These are phyloP conservation scores for Mallotus japonicus DNA, from an alignment of 441 rosid species.

Conservation along the genomic window DNA sequence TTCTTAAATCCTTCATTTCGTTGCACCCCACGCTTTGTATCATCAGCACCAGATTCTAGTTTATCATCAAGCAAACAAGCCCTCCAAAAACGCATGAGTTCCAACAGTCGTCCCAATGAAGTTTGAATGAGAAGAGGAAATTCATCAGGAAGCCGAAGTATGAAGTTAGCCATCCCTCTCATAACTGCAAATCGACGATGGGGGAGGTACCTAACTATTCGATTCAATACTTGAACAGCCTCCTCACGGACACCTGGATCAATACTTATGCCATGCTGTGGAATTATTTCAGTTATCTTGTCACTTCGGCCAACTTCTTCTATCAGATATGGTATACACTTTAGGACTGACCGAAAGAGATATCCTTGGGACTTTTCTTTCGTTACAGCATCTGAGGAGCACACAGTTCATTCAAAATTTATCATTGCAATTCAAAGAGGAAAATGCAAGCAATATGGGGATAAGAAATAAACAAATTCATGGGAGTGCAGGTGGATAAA, in stretches of 20 bases:
- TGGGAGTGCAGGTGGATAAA: neutral
- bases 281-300: slow-evolving; percentile 97
- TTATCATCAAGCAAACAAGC: slow-evolving; percentile 84
- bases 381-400: slow-evolving; percentile 80
- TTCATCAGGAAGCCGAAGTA: slow-evolving; percentile 92
- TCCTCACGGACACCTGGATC: slow-evolving; percentile 99
- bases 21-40: slow-evolving; percentile 46
- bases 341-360: slow-evolving; percentile 90
- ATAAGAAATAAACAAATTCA: slow-evolving; percentile 4
- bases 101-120: slow-evolving; percentile 88
- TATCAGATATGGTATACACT: slow-evolving; percentile 94
- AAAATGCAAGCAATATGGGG: slow-evolving; percentile 4
- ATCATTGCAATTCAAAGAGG: slow-evolving; percentile 20
- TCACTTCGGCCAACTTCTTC: slow-evolving; percentile 99
- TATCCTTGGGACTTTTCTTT: slow-evolving; percentile 98
- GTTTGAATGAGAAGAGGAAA: slow-evolving; percentile 99
- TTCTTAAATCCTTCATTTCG: slow-evolving; percentile 67
- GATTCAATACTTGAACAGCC: slow-evolving; percentile 95
- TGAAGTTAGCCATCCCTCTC: slow-evolving; percentile 99
- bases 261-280: slow-evolving; percentile 97
- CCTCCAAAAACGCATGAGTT: slow-evolving; percentile 99
- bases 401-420: slow-evolving; percentile 23
- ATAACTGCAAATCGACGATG: slow-evolving; percentile 98
- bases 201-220: slow-evolving; percentile 88
- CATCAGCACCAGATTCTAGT: slow-evolving; percentile 46